Evolutionary conservation across 345 rosid genomes (phyloP), one percentile per base, ranked within the genome.

Genomic region (Noccaea bulbosa): DNA sequence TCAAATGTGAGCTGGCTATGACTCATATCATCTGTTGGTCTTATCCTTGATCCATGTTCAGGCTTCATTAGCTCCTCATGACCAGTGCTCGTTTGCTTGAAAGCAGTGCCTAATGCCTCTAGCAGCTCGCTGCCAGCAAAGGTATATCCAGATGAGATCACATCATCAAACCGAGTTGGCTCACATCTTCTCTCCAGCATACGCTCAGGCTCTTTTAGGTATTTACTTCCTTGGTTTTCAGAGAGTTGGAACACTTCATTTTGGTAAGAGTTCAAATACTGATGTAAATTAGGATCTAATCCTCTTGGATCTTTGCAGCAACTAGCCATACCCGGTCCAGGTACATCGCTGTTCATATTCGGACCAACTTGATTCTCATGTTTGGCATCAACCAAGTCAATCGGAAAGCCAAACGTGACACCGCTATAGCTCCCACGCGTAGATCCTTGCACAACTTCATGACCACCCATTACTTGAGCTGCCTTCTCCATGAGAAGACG

Each of bases 101-200:
- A 90, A 50, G 76, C 80, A 53, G 93, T 88, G 62, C 98, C 97
- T 34, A 93, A 84, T 27, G 87, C 98, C 84, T 90, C 96, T 59
- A 81, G 84, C 71, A 93, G 86, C 85, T 93, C 96, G 22, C 79
- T 84, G 50, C 84, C 92, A 70, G 89, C 82, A 41, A 84, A 83
- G 70, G 86, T 79, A 81, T 83, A 86, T 27, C 81, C 81, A 54
- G 83, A 76, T 38, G 79, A 20, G 49, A 71, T 69, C 22, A 81
- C 59, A 40, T 70, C 61, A 51, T 78, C 82, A 30, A 72, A 47
- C 34, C 68, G 74, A 77, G 74, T 74, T 64, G 83, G 74, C 58
- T 73, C 77, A 40, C 56, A 69, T 70, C 76, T 80, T 70, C 47
- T 71, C 76, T 76, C 78, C 59, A 59, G 44, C 50, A 65, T 76